These are phyloP conservation scores for Anastatica hierochuntica DNA, from an alignment of 345 rosid genomes.

Conservation along the genomic window DNA sequence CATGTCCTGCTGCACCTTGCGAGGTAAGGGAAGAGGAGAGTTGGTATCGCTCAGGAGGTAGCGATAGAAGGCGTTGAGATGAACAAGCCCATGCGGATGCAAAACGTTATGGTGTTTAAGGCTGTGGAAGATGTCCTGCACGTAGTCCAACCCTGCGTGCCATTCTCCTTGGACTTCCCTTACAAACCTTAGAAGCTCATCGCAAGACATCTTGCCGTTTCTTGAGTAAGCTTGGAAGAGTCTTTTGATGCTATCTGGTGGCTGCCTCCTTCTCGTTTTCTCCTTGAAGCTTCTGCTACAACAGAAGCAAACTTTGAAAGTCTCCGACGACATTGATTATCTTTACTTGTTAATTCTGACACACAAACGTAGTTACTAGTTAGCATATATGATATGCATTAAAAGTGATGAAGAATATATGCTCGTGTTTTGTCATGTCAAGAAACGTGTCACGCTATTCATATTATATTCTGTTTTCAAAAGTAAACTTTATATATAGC, in stretches of 20 bases:
- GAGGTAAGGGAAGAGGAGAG: constrained; percentile 33
- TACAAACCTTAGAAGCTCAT: constrained; percentile 47
- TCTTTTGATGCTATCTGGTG: constrained; percentile 51
- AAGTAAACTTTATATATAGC: constrained; percentile 5
- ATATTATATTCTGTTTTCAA: too few relatives aligned
- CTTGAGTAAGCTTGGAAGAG: constrained; percentile 41
- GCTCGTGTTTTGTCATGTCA: too few relatives aligned
- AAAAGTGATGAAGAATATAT: constrained; percentile 21
- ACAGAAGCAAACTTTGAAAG: constrained; percentile 25
- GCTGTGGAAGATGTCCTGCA: constrained; percentile 36
- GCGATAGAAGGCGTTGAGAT: constrained; percentile 39
- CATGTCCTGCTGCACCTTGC: constrained; percentile 63
- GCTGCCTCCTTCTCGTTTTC: constrained; percentile 50
- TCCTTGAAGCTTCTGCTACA: constrained; percentile 70
- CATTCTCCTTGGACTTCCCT: constrained; percentile 43
- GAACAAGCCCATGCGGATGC: constrained; percentile 26
- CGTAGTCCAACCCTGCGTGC: constrained; percentile 37
- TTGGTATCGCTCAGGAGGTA: constrained; percentile 27
- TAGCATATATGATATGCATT: background rate
- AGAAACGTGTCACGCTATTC: constrained; percentile 12
- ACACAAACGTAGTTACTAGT: background rate
- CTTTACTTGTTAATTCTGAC: background rate
- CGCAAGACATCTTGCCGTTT: constrained; percentile 42
- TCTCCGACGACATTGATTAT: constrained; percentile 18
- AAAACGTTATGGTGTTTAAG: constrained; percentile 27